Conservation (phyloP, 2,329 filamentous ascomycete species). For the Colletotrichum musicola region DNA sequence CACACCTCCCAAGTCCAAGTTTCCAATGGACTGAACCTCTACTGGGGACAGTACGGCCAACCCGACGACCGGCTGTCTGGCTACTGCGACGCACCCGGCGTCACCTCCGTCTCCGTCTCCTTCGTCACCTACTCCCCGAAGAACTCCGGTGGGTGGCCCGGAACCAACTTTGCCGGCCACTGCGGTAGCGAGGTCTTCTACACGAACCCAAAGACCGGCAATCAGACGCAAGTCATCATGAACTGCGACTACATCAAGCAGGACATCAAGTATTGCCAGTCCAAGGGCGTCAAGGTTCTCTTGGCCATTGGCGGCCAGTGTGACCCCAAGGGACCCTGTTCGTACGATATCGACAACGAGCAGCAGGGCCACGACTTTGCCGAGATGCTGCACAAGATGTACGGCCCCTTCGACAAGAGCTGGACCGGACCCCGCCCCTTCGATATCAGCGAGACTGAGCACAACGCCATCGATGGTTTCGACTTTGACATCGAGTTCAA, state of each 20-base stretch:
- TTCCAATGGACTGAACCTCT: slow-evolving; percentile 50
- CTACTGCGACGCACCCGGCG: slow-evolving; percentile 51
- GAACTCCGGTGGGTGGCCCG: slow-evolving; percentile 51
- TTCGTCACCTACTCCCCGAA: slow-evolving; percentile 56
- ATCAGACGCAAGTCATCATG: slow-evolving; percentile 48
- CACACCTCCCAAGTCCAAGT: slow-evolving; percentile 13
- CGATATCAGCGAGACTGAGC: slow-evolving; percentile 45
- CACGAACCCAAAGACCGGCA: slow-evolving; percentile 39
- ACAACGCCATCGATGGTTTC: slow-evolving; percentile 54
- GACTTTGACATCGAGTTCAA: slow-evolving; percentile 56
- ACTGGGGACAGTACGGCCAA: slow-evolving; percentile 54
- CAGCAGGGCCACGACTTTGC: slow-evolving; percentile 52
- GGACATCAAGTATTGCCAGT: slow-evolving; percentile 57
- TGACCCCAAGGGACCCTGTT: slow-evolving; percentile 41
- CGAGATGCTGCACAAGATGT: slow-evolving; percentile 53
- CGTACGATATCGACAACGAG: slow-evolving; percentile 50
- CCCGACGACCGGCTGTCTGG: slow-evolving; percentile 46
- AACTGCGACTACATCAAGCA: slow-evolving; percentile 52
- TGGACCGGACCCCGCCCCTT: slow-evolving; percentile 55
- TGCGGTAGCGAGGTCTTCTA: slow-evolving; percentile 48
- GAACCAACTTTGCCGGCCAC: slow-evolving; percentile 55
- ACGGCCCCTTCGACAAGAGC: slow-evolving; percentile 50
- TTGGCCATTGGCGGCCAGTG: slow-evolving; percentile 55
- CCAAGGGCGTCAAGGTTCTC: slow-evolving; percentile 56
- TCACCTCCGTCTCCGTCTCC: slow-evolving; percentile 53